Percentiles rank a stretch among this genome's conserved stretches.
phyloP scores from a whole-genome alignment of 192 early-diverging fungal species.

The Tieghemiomyces parasiticus region DNA sequence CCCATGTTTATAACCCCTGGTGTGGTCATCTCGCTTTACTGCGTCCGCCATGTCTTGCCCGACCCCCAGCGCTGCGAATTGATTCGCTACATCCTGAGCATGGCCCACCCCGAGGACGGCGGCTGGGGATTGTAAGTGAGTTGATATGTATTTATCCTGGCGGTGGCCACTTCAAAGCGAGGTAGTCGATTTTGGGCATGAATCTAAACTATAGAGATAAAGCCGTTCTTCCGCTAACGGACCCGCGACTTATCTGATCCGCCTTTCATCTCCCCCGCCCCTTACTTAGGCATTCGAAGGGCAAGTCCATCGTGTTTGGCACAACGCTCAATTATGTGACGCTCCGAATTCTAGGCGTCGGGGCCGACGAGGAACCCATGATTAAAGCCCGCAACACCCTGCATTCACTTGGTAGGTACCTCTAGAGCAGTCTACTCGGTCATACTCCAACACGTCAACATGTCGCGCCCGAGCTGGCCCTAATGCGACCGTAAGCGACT shows the following conservation, averaged over 20 bases:
- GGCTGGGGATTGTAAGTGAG: conserved; percentile 84
- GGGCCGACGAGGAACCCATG: conserved; percentile 75
- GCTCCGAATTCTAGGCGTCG: conserved; percentile 74
- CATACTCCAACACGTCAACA: no score
- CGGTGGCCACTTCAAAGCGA: neutral
- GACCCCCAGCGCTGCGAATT: conserved; percentile 58
- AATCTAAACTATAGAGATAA: no score
- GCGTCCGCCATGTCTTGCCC: conserved; percentile 53
- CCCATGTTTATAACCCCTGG: conserved; percentile 96
- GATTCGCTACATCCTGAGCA: conserved; percentile 70
- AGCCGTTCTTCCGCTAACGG: no score
- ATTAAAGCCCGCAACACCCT: conserved; percentile 65
- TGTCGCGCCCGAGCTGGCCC: no score
- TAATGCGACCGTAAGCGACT: no score
- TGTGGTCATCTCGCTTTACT: conserved; percentile 74
- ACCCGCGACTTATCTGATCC: no score
- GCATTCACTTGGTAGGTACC: conserved; percentile 55
- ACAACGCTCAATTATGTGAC: conserved; percentile 90
- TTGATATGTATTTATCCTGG: no score
- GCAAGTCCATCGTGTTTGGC: conserved; percentile 85
- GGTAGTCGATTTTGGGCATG: no score
- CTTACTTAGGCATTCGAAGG: conserved; percentile 64
- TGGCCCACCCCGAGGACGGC: conserved; percentile 72
- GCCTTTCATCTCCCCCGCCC: no score
- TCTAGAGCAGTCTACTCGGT: no score